Evolutionary conservation across 2,329 filamentous ascomycete genomes (phyloP).

Genomic region (Fusarium sp.): DNA sequence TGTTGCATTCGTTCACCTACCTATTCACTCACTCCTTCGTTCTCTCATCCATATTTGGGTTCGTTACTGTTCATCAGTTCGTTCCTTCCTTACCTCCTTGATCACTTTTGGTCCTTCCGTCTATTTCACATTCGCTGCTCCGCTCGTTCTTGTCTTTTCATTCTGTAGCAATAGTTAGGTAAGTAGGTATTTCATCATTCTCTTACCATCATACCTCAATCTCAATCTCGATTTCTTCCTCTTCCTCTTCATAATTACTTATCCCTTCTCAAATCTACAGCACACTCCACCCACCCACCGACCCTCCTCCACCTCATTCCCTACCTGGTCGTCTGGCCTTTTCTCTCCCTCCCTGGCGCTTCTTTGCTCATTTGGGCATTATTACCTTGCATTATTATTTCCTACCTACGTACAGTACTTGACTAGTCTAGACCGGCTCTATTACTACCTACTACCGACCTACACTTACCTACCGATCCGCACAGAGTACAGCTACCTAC

Average conservation of each 20-base stretch:
- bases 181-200: not conserved
- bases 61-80: no score
- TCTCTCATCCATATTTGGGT: not conserved
- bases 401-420: constrained; percentile 20
- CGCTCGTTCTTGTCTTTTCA: constrained; percentile 1
- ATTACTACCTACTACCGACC: constrained; percentile 4
- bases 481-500: constrained; percentile 23
- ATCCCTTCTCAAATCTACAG: no score
- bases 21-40: constrained; percentile 11
- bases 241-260: no score
- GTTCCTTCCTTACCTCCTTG: not conserved
- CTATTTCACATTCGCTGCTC: constrained; percentile 15
- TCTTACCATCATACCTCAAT: not conserved
- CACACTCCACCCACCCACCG: no score
- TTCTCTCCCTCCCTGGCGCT: constrained; percentile 52
- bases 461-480: not conserved
- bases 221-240: constrained; percentile 16
- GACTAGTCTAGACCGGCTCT: constrained; percentile 10
- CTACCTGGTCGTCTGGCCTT: constrained; percentile 48
- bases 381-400: constrained; percentile 47
- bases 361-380: constrained; percentile 50
- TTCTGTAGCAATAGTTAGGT: not conserved
- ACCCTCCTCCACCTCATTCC: constrained; percentile 50
- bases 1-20: constrained; percentile 3
- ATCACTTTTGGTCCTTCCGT: constrained; percentile 13